Base-by-base conservation (phyloP, 2,329 filamentous ascomycete genomes). In the Calonectria hongkongensis region DNA sequence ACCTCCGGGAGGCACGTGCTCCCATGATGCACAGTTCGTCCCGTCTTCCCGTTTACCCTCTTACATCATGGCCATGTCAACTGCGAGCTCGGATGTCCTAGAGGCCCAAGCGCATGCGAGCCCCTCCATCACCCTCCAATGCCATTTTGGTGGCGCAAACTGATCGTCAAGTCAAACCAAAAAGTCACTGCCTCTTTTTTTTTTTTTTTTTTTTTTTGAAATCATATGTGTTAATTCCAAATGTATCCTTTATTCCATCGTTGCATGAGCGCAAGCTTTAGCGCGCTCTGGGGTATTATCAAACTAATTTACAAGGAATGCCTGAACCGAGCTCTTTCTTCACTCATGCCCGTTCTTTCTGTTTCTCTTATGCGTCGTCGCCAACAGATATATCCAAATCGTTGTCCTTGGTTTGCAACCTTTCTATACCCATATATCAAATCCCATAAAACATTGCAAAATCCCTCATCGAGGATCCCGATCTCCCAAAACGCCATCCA, bases 211-310 rank as follows among this genome's bases (percentile, higher is more conserved):
- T 43, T 43, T 43, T 4, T 21, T 15, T 9, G n/a, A 58, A 39
- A 15, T 70, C 16, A 39, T 69, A 51, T 71, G 69, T 51, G 12
- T 65, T 8, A 43, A 45, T 64, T 56, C 47, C 25, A 36, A 15
- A 51, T 50, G 60, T 48, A 47, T 28, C 45, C 33, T 30, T 63
- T 56, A 18, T 28, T 64, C 54, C 48, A 30, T 67, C 39, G 25
- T 63, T 36, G 33, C 33, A 36, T 36, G 33, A 64, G 45, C 30
- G 28, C 45, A 27, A 36, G 27, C 56, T 64, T 71, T 71, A 62
- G 71, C 58, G 70, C 73, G 47, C 73, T 76, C 66, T 63, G 65
- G 75, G 78, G 75, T 79, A 79, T 79, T 76, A 76, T 60, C 64
- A 39, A 68, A 68, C 56, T 70, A 72, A 72, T 73, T 33, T 79